Base-by-base conservation (phyloP, 1,139 yeast species). In the Pichia sorboxylosa region DNA sequence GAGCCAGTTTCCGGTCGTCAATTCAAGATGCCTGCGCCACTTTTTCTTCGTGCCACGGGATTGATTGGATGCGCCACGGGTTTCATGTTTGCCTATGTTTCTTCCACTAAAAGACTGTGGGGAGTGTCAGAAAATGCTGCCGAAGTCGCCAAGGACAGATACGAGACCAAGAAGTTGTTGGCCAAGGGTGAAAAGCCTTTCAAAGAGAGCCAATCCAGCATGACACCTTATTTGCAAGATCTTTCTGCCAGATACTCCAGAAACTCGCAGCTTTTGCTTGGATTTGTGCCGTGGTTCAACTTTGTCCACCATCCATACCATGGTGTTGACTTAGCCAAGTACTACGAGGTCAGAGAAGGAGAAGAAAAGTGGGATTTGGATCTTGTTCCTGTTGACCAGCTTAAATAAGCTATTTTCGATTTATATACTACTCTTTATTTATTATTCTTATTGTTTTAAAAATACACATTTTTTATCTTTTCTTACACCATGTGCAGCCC, bases 241-340 rank as follows among this genome's bases (percentile, higher is more conserved):
- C 64, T 80, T 44, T 75, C 94, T 42, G 76, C 81, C 50, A 72
- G 85, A 61, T 79, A 81, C 63, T 78, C 93, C 17, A 81, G 77
- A 47, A 76, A 74, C 53, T 73, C 94, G 7, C 75, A 73, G 48
- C 57, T 72, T 38, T 60, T 66, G 37, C 53, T 77, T 48, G 73
- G 77, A 36, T 53, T 80, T 42, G 58, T 82, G 48, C 94, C 94
- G 24, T 78, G 87, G 85, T 81, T 83, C 64, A 83, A 83, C 59
- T 61, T 80, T 43, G 85, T 77, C 31, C 61, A 74, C 51, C 94
- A 83, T 57, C 85, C 83, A 46, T 78, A 75, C 60, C 94, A 83
- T 55, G 93, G 92, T 24, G 76, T 80, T 37, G 79, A 77, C 51
- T 63, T 79, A 38, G 63, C 66, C 45, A 77, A 72, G 53, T 79